These are phyloP conservation scores for Aquilaria malaccensis DNA, from an alignment of 345 rosid genomes.

Conservation along the genomic window DNA sequence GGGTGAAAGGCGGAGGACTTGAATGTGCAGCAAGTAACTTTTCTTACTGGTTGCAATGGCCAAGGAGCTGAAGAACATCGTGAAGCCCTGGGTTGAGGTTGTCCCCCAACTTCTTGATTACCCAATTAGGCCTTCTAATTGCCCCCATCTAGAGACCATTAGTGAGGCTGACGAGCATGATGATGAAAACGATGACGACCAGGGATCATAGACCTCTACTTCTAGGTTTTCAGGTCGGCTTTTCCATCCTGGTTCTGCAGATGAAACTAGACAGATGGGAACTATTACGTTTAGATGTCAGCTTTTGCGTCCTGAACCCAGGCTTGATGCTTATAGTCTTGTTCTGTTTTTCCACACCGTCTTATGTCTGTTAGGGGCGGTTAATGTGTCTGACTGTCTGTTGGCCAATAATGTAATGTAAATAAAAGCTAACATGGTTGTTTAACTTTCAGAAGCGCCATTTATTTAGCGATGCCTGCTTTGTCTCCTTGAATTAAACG, in stretches of 20 bases:
- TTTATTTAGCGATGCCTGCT: too few relatives aligned
- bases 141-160: conserved; percentile 37
- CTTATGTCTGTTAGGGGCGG: too few relatives aligned
- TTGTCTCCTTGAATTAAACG: too few relatives aligned
- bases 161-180: conserved; percentile 15
- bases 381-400: too few relatives aligned
- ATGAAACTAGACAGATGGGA: too few relatives aligned
- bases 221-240: neutral
- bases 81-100: conserved; percentile 34
- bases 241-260: too few relatives aligned
- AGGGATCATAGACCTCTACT: neutral
- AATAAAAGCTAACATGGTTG: too few relatives aligned
- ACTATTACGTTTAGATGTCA: neutral
- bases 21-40: neutral
- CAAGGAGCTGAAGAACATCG: neutral
- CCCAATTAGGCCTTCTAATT: conserved; percentile 20
- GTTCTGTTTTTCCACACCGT: too few relatives aligned
- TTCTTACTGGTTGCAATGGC: conserved; percentile 10
- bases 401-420: too few relatives aligned
- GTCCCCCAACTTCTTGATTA: conserved; percentile 24
- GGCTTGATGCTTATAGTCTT: too few relatives aligned
- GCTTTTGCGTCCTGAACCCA: conserved; percentile 2
- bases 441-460: too few relatives aligned
- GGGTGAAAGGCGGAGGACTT: conserved; percentile 4
- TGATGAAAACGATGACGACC: neutral